These are phyloP conservation scores for Santalum album DNA, from an alignment of 164 flowering plant genomes.

Conservation along the genomic window DNA sequence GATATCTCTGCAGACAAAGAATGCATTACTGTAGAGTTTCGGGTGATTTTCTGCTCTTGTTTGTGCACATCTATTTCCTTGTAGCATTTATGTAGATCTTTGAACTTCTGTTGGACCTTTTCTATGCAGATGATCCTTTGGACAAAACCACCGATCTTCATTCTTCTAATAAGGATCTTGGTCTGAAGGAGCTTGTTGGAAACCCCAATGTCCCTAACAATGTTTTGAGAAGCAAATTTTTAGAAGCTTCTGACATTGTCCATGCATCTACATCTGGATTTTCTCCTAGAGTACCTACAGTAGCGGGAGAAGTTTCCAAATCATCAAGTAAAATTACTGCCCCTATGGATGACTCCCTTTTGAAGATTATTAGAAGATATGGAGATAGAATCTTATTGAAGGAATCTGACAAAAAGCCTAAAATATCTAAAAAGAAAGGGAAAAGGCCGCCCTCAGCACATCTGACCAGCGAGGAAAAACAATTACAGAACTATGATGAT, in stretches of 20 bases:
- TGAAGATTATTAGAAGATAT: conserved; percentile 42
- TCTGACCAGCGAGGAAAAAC: conserved; percentile 19
- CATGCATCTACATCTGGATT: conserved; percentile 28
- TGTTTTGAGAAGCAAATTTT: conserved; percentile 26
- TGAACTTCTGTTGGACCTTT: background rate
- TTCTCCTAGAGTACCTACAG: conserved; percentile 9
- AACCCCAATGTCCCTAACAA: conserved; percentile 22
- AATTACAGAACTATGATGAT: conserved; percentile 24
- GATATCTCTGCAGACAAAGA: too few relatives aligned
- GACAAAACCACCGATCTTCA: conserved; percentile 10
- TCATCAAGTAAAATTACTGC: conserved; percentile 15
- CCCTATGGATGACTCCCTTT: conserved; percentile 38
- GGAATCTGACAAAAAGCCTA: conserved; percentile 70
- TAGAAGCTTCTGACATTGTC: conserved; percentile 52
- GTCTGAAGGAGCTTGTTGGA: conserved; percentile 55
- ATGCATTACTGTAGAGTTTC: too few relatives aligned
- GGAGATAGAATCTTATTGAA: conserved; percentile 60
- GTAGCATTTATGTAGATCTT: too few relatives aligned
- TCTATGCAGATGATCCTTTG: conserved; percentile 31
- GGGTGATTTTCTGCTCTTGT: too few relatives aligned
- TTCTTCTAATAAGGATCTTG: conserved; percentile 22
- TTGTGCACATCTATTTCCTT: too few relatives aligned
- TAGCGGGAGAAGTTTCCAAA: conserved; percentile 13
- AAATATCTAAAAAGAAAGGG: conserved; percentile 45
- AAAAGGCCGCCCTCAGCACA: conserved; percentile 25